Percentiles rank a stretch among this genome's conserved stretches.
These are phyloP conservation scores for Amanita rubescens DNA, from an alignment of 768 basidiomycete species.

Conservation along the genomic window DNA sequence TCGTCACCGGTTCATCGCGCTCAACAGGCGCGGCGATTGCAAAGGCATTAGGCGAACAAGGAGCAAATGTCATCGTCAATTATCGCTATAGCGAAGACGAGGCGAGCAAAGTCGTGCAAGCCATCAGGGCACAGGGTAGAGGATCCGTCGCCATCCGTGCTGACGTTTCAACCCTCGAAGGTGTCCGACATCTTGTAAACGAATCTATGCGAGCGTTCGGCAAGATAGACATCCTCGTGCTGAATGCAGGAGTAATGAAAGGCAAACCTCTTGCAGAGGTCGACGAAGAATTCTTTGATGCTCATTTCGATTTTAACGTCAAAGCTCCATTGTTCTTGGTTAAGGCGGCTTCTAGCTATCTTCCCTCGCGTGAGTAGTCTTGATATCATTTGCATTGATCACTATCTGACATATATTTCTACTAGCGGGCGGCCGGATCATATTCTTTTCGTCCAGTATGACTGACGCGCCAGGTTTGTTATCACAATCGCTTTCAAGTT, in stretches of 20 bases:
- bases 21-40: slow-evolving; percentile 54
- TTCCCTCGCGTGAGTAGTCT: slow-evolving; percentile 33
- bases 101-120: slow-evolving; percentile 40
- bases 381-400: neutral
- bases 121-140: slow-evolving; percentile 36
- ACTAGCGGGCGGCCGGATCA: slow-evolving; percentile 44
- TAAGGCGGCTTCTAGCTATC: slow-evolving; percentile 35
- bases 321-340: slow-evolving; percentile 52
- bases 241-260: slow-evolving; percentile 54
- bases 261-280: slow-evolving; percentile 39
- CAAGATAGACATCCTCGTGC: slow-evolving; percentile 48
- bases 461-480: slow-evolving; percentile 31
- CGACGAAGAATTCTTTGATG: slow-evolving; percentile 46
- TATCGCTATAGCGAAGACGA: slow-evolving; percentile 34
- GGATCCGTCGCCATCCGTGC: slow-evolving; percentile 45
- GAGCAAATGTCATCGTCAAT: slow-evolving; percentile 53
- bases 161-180: slow-evolving; percentile 42
- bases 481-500: neutral
- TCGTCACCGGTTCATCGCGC: slow-evolving; percentile 56
- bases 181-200: slow-evolving; percentile 38
- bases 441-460: slow-evolving; percentile 50
- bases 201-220: slow-evolving; percentile 43
- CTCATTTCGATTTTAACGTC: slow-evolving; percentile 47
- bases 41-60: slow-evolving; percentile 42
- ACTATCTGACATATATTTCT: neutral